These are phyloP conservation scores for Liriodendron chinense DNA, from an alignment of 164 flowering plant species.

Conservation along the genomic window DNA sequence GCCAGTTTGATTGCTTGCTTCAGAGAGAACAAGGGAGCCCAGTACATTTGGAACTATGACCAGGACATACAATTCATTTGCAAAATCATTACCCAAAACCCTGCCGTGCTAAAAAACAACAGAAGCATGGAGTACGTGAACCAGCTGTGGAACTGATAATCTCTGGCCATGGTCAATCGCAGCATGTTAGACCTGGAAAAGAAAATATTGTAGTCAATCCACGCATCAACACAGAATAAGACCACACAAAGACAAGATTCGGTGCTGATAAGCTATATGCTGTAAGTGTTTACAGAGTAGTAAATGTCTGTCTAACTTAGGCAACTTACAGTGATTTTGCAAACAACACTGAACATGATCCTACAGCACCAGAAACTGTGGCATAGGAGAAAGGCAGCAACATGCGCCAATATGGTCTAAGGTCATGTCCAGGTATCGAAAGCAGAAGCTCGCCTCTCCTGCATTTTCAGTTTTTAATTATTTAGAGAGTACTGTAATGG, in stretches of 20 bases:
- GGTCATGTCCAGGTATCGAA: conserved; percentile 59
- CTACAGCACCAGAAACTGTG: conserved; percentile 89
- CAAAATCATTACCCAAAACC: conserved; percentile 75
- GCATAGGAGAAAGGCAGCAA: conserved; percentile 95
- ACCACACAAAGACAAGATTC: not conserved
- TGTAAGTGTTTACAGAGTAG: not conserved
- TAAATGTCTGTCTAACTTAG: not conserved
- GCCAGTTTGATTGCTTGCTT: not conserved
- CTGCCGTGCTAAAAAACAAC: conserved; percentile 88
- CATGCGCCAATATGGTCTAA: conserved; percentile 75
- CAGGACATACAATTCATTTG: not conserved
- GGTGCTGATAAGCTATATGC: not conserved
- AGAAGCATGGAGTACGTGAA: conserved; percentile 93
- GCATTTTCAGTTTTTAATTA: conserved; percentile 19
- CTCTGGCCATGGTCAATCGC: conserved; percentile 76
- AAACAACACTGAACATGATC: conserved; percentile 94
- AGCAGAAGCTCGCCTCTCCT: conserved; percentile 83
- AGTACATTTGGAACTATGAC: not conserved
- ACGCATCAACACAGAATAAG: not conserved
- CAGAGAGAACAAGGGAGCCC: not conserved
- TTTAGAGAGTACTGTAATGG: conserved; percentile 3
- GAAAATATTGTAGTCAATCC: not conserved
- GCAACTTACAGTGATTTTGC: conserved; percentile 88
- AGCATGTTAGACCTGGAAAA: conserved; percentile 78
- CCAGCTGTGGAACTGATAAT: conserved; percentile 84